Conservation (phyloP, 73 alveolate genomes). For the Stentor coeruleus region DNA sequence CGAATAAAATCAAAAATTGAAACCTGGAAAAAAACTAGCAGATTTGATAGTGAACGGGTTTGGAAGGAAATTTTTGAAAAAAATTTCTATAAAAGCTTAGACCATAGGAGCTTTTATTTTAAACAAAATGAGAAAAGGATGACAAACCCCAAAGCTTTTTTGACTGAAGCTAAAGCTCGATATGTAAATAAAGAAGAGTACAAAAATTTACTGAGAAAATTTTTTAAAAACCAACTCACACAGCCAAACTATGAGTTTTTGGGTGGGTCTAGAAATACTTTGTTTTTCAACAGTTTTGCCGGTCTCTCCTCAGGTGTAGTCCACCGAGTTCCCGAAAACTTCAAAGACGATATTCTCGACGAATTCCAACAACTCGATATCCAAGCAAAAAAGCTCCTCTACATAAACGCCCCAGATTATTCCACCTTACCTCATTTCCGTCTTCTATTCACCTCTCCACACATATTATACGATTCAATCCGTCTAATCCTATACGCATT, state of each 20-base stretch:
- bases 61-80: constrained; percentile 46
- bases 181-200: neutral
- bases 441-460: neutral
- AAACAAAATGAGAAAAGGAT: constrained; percentile 39
- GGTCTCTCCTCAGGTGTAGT: constrained; percentile 10
- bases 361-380: neutral
- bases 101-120: constrained; percentile 55
- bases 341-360: neutral
- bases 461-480: neutral
- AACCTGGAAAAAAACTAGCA: constrained; percentile 34
- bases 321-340: neutral
- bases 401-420: neutral
- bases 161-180: constrained; percentile 10
- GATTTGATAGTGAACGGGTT: constrained; percentile 27
- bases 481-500: constrained; percentile 1
- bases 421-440: constrained; percentile 24
- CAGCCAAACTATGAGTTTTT: neutral
- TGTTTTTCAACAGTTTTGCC: constrained; percentile 19
- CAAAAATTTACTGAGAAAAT: neutral
- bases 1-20: constrained; percentile 37
- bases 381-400: neutral
- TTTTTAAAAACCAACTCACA: neutral
- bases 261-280: neutral
- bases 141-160: constrained; percentile 12
- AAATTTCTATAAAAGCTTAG: constrained; percentile 49